Evolutionary conservation across 139 green algal genomes (phyloP), one percentile per base, ranked within the genome.

Genomic region (Chlorella vulgaris): DNA sequence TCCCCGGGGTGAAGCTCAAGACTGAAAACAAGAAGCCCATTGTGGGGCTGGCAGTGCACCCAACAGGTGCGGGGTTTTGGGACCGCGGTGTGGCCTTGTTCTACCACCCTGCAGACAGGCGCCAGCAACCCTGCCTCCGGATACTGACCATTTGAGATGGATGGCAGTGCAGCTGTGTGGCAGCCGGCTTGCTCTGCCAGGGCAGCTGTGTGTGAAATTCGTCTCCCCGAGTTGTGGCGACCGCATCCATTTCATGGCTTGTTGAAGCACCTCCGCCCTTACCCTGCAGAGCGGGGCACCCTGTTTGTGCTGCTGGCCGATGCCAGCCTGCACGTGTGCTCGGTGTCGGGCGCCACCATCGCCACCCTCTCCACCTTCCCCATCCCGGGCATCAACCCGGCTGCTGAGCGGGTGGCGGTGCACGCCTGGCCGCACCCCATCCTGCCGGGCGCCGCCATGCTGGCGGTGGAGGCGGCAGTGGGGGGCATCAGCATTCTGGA

Each of bases 1-100:
- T 80, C 39, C 68, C 83, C 33, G 83, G 83, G 15, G 33, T 78
- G 50, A 87, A 87, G 74, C 74, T 87, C 8, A 87, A 87, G 53
- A 85, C 69, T 28, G 83, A 87, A 22, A 87, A 87, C 81, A 87
- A 87, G 42, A 84, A 85, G 74, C 77, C 69, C 6, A 83, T 87
- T 39, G 83, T 87, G 36, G 83, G 68, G 35, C 55, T 87, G 55
- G 83, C 77, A 31, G 67, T 61, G 29, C 74, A 87, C 47, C 77
- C 77, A 1, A 19, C 33, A 58, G 76, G 76, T 82, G 51, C 31
- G 36, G 35, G 1, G 1, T 5, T n/a, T n/a, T n/a, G n/a, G n/a
- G n/a, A n/a, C n/a, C n/a, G n/a, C n/a, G n/a, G n/a, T n/a, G n/a
- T n/a, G n/a, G n/a, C n/a, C n/a, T n/a, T n/a, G n/a, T n/a, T n/a